Evolutionary conservation across 169 alveolate genomes (phyloP).

Genomic region (Plasmodium billcollinsi): DNA sequence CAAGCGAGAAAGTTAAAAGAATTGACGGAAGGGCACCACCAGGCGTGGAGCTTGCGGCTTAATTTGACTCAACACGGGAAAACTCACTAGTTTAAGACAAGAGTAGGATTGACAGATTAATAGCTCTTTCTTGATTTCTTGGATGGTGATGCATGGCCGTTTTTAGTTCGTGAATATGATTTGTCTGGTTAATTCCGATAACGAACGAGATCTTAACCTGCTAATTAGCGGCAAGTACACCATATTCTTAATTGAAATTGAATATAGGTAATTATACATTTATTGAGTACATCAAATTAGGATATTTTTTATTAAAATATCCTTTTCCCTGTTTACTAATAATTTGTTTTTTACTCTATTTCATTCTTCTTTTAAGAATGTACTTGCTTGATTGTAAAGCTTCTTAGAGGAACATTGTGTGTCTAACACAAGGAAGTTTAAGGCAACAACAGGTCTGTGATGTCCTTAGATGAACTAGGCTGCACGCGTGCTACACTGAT

Average conservation of each 20-base stretch:
- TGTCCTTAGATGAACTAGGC: conserved; percentile 94
- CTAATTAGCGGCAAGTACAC: conserved; percentile 87
- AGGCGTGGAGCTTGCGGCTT: conserved; percentile 95
- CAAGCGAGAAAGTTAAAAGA: conserved; percentile 96
- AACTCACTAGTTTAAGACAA: conserved; percentile 93
- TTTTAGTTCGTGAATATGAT: conserved; percentile 90
- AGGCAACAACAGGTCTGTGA: conserved; percentile 96
- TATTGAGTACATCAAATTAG: conserved; percentile 9
- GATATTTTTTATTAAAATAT: background rate
- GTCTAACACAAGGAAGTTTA: conserved; percentile 91
- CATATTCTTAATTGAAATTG: conserved; percentile 16
- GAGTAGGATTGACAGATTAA: conserved; percentile 92
- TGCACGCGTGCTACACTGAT: conserved; percentile 94
- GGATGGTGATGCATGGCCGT: conserved; percentile 95
- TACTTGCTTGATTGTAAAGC: conserved; percentile 63
- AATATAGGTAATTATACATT: background rate
- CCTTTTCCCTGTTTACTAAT: conserved; percentile 14
- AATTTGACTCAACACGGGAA: conserved; percentile 94
- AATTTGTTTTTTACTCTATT: background rate
- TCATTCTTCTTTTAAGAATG: conserved; percentile 21
- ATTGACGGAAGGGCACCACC: conserved; percentile 96
- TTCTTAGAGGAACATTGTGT: conserved; percentile 93
- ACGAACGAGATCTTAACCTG: conserved; percentile 96
- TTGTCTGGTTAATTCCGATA: conserved; percentile 87
- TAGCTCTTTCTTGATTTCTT: conserved; percentile 92